These are phyloP conservation scores for Schwanniomyces occidentalis DNA, from an alignment of 805 yeast genomes.

Conservation along the genomic window DNA sequence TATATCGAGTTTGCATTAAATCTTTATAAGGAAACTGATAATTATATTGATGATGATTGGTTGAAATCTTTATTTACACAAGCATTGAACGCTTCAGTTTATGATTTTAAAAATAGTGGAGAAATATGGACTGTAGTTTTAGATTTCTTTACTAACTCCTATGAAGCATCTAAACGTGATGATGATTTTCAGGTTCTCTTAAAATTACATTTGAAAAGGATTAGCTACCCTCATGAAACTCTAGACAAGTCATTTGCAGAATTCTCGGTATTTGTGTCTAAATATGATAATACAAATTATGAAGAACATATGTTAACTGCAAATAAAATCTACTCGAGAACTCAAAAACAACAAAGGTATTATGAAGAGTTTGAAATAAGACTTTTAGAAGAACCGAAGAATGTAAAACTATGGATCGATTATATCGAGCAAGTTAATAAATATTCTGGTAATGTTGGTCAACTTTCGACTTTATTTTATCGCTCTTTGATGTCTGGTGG, in stretches of 20 bases:
- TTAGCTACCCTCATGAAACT: constrained; percentile 41
- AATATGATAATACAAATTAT: constrained; percentile 27
- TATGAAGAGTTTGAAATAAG: constrained; percentile 38
- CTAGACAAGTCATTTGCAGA: constrained; percentile 41
- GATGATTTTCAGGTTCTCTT: constrained; percentile 19
- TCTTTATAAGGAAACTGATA: constrained; percentile 2
- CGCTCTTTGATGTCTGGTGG: constrained; percentile 21
- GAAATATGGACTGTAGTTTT: constrained; percentile 19
- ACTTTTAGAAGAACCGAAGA: constrained; percentile 16
- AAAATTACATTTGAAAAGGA: constrained; percentile 27
- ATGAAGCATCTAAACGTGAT: constrained; percentile 7
- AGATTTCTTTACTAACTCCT: constrained; percentile 6
- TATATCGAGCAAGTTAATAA: constrained; percentile 31
- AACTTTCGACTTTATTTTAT: constrained; percentile 26
- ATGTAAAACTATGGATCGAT: constrained; percentile 26
- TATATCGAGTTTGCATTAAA: constrained; percentile 16
- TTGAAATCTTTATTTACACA: constrained; percentile 12
- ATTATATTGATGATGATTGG: constrained; percentile 4
- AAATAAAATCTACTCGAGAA: constrained; percentile 26
- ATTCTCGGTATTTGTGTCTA: constrained; percentile 43
- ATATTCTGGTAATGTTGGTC: constrained; percentile 13
- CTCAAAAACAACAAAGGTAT: constrained; percentile 26
- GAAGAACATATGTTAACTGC: constrained; percentile 37
- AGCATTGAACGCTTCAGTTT: constrained; percentile 22
- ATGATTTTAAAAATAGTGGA: constrained; percentile 24